phyloP scores from a whole-genome alignment of 2,329 filamentous ascomycete genomes.

The Podosphaera aphanis region DNA sequence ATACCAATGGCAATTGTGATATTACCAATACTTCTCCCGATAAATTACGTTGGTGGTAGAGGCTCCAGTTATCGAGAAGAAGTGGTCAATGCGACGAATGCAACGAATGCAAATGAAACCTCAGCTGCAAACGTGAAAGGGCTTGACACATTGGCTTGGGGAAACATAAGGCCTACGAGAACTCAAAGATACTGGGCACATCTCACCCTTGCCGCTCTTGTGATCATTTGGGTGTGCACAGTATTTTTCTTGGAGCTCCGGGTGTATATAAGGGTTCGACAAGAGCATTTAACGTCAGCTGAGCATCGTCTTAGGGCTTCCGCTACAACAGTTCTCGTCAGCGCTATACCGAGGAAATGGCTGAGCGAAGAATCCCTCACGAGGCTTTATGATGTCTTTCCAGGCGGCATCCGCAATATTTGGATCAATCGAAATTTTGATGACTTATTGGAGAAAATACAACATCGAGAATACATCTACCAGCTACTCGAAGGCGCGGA shows the following conservation, averaged over 20 bases:
- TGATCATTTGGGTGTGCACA: conserved; percentile 65
- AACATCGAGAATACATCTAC: conserved; percentile 48
- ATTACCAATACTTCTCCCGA: conserved; percentile 61
- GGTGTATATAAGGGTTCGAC: conserved; percentile 77
- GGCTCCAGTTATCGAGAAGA: conserved; percentile 22
- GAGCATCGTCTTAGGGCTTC: conserved; percentile 85
- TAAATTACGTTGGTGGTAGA: conserved; percentile 55
- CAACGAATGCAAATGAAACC: conserved; percentile 11
- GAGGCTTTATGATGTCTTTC: conserved; percentile 83
- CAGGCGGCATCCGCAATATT: conserved; percentile 80
- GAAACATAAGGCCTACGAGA: conserved; percentile 49
- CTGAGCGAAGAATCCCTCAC: conserved; percentile 58
- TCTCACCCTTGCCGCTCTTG: conserved; percentile 50
- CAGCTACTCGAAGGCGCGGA: conserved; percentile 54
- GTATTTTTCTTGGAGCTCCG: conserved; percentile 71
- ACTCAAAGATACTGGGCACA: conserved; percentile 63
- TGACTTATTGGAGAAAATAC: conserved; percentile 61
- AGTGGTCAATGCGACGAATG: conserved; percentile 4
- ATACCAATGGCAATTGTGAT: conserved; percentile 57
- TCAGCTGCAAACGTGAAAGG: conserved; percentile 22
- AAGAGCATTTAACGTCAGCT: conserved; percentile 83
- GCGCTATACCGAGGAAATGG: conserved; percentile 78
- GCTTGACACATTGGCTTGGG: conserved; percentile 66
- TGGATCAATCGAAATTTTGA: conserved; percentile 90
- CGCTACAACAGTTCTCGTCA: conserved; percentile 85